Conservation (phyloP, 176 grass and related monocot genomes). For the Hyparrhenia diplandra region DNA sequence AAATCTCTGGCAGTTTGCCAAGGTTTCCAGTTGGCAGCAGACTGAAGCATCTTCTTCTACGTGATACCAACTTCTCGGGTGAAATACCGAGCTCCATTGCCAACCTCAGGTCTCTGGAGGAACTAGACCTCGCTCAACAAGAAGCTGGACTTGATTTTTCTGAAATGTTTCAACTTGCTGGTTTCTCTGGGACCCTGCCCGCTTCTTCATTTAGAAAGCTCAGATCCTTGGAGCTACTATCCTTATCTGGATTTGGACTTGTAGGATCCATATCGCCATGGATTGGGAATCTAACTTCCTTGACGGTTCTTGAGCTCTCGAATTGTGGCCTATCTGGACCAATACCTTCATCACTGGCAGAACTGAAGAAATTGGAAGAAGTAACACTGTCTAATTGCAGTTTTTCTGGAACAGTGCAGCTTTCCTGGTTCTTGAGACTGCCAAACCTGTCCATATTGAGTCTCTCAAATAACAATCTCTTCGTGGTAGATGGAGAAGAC, state of each 20-base stretch:
- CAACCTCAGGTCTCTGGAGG: background rate
- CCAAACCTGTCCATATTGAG: background rate
- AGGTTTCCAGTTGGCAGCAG: background rate
- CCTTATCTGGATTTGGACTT: background rate
- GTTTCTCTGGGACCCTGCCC: background rate
- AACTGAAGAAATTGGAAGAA: background rate
- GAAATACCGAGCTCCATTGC: background rate
- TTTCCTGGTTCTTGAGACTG: background rate
- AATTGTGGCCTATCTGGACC: background rate
- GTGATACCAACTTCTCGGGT: background rate
- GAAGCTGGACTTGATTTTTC: too few relatives aligned
- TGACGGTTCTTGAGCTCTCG: background rate
- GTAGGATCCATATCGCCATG: background rate
- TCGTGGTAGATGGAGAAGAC: background rate
- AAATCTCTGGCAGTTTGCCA: background rate
- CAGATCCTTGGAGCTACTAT: background rate
- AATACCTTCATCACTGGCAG: background rate
- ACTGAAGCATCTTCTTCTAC: background rate
- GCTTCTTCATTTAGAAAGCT: background rate
- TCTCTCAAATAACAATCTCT: background rate
- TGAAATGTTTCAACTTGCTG: too few relatives aligned
- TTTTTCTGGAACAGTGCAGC: background rate
- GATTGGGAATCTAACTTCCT: background rate
- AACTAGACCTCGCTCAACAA: background rate
- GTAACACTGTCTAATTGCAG: background rate